phyloP scores from a whole-genome alignment of 495 filamentous ascomycete genomes.

The Peziza echinospora region DNA sequence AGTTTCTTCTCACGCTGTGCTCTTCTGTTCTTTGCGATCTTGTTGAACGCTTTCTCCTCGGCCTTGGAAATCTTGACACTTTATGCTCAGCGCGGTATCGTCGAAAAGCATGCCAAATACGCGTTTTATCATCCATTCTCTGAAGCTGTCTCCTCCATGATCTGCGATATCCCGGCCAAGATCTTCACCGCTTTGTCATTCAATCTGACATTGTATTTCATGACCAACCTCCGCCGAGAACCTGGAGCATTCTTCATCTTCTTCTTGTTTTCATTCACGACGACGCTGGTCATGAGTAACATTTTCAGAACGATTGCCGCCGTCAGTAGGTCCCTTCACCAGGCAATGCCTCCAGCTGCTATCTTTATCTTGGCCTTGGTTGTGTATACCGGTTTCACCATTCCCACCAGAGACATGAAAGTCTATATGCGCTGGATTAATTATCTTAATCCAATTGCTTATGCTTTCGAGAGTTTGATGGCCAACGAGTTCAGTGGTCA shows the following conservation, averaged over 20 bases:
- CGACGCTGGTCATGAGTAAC: conserved; percentile 50
- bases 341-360: conserved; percentile 67
- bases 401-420: conserved; percentile 57
- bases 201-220: conserved; percentile 50
- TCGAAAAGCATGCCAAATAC: conserved; percentile 77
- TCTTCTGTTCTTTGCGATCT: conserved; percentile 68
- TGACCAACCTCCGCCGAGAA: conserved; percentile 29
- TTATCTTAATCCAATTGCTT: conserved; percentile 25
- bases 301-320: conserved; percentile 69
- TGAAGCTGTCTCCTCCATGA: conserved; percentile 65
- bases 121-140: conserved; percentile 83
- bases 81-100: conserved; percentile 70
- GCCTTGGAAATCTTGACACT: conserved; percentile 64
- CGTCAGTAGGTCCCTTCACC: conserved; percentile 53
- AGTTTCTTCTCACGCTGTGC: conserved; percentile 66
- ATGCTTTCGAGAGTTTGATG: conserved; percentile 25
- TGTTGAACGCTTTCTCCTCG: conserved; percentile 68
- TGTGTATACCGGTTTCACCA: conserved; percentile 78
- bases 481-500: conserved; percentile 24
- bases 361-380: conserved; percentile 62
- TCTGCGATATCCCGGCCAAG: conserved; percentile 54
- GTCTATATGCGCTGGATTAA: conserved; percentile 44
- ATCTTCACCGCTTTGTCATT: conserved; percentile 28
- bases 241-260: conserved; percentile 64
- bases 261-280: conserved; percentile 46